Evolutionary conservation across 805 yeast genomes (phyloP).

Genomic region (Barnettozyma pratensis): DNA sequence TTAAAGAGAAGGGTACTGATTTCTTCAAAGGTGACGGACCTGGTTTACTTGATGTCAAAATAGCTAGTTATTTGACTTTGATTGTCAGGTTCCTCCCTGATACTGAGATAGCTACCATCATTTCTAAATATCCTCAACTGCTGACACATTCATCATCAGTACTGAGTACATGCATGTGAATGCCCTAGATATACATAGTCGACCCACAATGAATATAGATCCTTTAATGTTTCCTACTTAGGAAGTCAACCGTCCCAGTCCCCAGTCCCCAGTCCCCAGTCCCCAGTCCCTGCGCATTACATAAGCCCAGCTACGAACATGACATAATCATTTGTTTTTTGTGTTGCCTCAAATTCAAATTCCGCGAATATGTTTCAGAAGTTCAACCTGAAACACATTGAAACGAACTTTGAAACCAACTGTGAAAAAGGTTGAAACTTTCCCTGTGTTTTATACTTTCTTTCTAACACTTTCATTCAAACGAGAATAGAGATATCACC

Average conservation of each 20-base stretch:
- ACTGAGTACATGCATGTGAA: background rate
- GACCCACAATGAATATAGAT: too few relatives aligned
- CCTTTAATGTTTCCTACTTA: too few relatives aligned
- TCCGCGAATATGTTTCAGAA: constrained; percentile 5
- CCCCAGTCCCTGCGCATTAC: too few relatives aligned
- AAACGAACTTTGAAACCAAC: background rate
- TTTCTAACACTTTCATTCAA: background rate
- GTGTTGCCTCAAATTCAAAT: constrained; percentile 3
- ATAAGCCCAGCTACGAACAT: too few relatives aligned
- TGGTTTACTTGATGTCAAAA: constrained; percentile 26
- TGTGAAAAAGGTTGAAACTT: background rate
- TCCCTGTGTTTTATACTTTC: background rate
- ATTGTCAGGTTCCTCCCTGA: constrained; percentile 16
- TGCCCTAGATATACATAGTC: too few relatives aligned
- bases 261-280: too few relatives aligned
- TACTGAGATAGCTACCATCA: background rate
- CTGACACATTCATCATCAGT: background rate
- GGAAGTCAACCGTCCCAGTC: too few relatives aligned
- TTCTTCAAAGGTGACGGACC: constrained; percentile 18
- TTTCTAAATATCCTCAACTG: background rate
- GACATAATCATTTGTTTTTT: background rate
- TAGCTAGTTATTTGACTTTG: constrained; percentile 29
- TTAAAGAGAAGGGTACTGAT: constrained; percentile 12
- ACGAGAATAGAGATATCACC: background rate
- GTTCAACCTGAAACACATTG: constrained; percentile 4